Evolutionary conservation across 2,329 filamentous ascomycete species (phyloP).

Genomic region (Echinosphaeria canescens): DNA sequence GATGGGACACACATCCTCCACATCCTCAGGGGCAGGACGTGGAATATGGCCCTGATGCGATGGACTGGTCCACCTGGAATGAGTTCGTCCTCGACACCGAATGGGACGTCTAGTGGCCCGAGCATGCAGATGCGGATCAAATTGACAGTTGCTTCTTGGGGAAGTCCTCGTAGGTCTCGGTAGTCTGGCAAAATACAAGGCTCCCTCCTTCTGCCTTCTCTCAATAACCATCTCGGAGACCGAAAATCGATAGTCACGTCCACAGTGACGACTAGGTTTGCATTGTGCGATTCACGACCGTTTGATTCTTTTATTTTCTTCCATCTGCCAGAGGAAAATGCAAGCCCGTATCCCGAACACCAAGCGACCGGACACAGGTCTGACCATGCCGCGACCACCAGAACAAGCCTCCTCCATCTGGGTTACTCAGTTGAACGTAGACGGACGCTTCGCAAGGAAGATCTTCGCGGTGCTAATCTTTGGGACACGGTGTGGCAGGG

Average conservation of each 20-base stretch:
- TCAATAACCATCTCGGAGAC: no score
- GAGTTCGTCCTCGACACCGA: slow-evolving; percentile 20
- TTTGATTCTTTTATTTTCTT: slow-evolving; percentile 19
- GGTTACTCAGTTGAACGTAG: slow-evolving; percentile 81
- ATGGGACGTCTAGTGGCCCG: no score
- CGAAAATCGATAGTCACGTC: no score
- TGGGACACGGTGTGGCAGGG: slow-evolving; percentile 87
- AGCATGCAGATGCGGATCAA: no score
- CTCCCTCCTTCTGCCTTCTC: no score
- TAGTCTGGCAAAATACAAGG: no score
- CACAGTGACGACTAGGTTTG: no score
- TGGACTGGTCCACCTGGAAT: slow-evolving; percentile 18
- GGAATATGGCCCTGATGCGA: no score
- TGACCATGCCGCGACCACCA: slow-evolving; percentile 26
- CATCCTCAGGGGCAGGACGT: no score
- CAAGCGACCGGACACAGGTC: slow-evolving; percentile 38
- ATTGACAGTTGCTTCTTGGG: no score
- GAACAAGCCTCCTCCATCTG: slow-evolving; percentile 30
- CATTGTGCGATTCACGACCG: slow-evolving; percentile 10
- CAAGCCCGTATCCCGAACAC: slow-evolving; percentile 36
- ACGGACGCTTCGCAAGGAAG: slow-evolving; percentile 81
- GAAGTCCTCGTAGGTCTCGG: no score
- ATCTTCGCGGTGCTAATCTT: slow-evolving; percentile 73
- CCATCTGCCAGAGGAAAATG: slow-evolving; percentile 27
- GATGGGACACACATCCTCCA: no score